Conservation (phyloP, 306 rosid genomes). For the Coriaria nepalensis region DNA sequence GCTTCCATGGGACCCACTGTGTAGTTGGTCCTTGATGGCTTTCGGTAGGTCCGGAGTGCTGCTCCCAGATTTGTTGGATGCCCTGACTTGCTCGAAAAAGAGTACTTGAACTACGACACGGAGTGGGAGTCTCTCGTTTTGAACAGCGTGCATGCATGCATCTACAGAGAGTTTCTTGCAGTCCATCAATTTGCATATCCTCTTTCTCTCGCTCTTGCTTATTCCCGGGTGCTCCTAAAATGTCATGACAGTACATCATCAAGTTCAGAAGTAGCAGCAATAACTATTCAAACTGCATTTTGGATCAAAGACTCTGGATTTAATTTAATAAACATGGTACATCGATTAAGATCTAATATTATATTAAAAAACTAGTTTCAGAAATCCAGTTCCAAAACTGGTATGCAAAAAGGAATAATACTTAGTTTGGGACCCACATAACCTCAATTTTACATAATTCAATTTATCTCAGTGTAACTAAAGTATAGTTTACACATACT, state of each 20-base stretch:
- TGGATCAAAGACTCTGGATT: too few species aligned
- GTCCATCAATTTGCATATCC: slow-evolving; percentile 91
- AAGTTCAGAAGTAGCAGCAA: too few species aligned
- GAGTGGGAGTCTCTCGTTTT: slow-evolving; percentile 88
- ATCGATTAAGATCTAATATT: too few species aligned
- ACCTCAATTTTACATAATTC: too few species aligned
- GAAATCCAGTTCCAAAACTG: neutral
- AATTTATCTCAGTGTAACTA: too few species aligned
- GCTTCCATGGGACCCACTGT: slow-evolving; percentile 61
- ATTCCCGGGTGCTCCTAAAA: slow-evolving; percentile 77
- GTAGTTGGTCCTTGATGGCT: slow-evolving; percentile 49
- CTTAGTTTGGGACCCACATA: neutral
- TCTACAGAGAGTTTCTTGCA: slow-evolving; percentile 78
- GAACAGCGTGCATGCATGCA: slow-evolving; percentile 87
- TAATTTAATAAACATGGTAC: too few species aligned
- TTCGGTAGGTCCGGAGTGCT: slow-evolving; percentile 86
- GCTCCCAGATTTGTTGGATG: slow-evolving; percentile 63
- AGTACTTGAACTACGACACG: slow-evolving; percentile 92
- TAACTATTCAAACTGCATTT: too few species aligned
- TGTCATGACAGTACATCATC: too few species aligned
- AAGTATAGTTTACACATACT: too few species aligned
- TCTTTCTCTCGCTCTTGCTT: slow-evolving; percentile 73
- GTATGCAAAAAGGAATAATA: neutral
- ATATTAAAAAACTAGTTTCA: neutral
- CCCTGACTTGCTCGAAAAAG: slow-evolving; percentile 82